Evolutionary conservation across 2,329 filamentous ascomycete species (phyloP).

Genomic region (Arachnomyces sp.): DNA sequence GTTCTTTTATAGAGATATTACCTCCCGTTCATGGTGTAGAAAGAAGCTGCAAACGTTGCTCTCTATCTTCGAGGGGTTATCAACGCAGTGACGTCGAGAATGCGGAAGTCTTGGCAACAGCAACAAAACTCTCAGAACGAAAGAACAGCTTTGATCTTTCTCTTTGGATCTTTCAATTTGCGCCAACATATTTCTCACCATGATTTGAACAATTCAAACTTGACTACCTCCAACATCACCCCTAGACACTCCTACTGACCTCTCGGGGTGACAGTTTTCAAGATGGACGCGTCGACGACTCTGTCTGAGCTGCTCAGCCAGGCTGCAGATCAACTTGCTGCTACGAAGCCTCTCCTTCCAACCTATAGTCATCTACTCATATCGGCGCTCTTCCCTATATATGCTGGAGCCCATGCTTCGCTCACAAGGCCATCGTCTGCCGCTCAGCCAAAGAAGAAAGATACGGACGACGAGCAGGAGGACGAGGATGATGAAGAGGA

Average conservation of each 20-base stretch:
- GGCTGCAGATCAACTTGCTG: conserved; percentile 37
- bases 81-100: background rate
- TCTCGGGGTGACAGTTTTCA: conserved; percentile 5
- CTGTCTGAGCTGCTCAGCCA: conserved; percentile 32
- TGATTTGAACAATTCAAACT: background rate
- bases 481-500: conserved; percentile 32
- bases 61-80: background rate
- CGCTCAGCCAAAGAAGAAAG: conserved; percentile 49
- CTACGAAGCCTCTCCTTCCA: conserved; percentile 40
- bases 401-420: conserved; percentile 74
- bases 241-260: background rate
- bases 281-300: conserved; percentile 28
- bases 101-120: background rate
- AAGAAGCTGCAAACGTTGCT: background rate
- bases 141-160: background rate
- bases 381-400: conserved; percentile 74
- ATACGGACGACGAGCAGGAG: conserved; percentile 23
- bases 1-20: conserved; percentile 5
- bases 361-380: conserved; percentile 55
- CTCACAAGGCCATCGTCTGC: conserved; percentile 77
- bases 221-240: background rate
- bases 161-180: no score
- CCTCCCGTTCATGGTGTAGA: background rate
- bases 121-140: background rate
- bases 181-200: background rate